Percentiles rank a stretch among this genome's conserved stretches.
phyloP scores from a whole-genome alignment of 306 rosid genomes.

The Spatholobus suberectus region DNA sequence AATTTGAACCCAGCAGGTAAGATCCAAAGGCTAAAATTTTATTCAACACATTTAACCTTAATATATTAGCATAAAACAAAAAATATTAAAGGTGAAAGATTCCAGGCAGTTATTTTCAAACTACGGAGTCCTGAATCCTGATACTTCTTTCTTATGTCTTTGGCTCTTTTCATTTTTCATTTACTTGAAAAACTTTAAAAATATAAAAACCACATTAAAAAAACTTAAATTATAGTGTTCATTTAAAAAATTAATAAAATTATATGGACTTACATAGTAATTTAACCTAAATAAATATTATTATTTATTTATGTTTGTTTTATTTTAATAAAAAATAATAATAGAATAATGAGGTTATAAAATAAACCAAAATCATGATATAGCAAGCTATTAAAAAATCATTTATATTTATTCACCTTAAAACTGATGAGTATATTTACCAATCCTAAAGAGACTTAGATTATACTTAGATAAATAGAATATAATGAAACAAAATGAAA shows the following conservation, averaged over 20 bases:
- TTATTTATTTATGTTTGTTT: not conserved
- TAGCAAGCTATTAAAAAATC: not conserved
- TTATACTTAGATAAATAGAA: not conserved
- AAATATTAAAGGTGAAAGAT: not conserved
- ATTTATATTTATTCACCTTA: not conserved
- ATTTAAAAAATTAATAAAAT: not conserved
- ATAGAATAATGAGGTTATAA: not conserved
- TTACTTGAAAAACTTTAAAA: not conserved
- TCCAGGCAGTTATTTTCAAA: not conserved
- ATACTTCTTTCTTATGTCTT: not conserved
- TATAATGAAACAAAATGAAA: not conserved
- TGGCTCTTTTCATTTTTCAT: not conserved
- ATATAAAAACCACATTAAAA: not conserved
- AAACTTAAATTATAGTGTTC: not conserved
- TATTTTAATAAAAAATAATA: not conserved
- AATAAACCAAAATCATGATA: not conserved
- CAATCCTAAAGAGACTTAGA: not conserved
- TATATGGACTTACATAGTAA: not conserved
- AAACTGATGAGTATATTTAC: not conserved
- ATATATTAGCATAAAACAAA: slow-evolving; percentile 1
- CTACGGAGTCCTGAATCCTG: not conserved
- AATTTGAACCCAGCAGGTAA: not conserved
- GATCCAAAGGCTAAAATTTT: slow-evolving; percentile 2
- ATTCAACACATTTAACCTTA: not conserved
- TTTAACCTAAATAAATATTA: not conserved